Conservation (phyloP, 257 asterid genomes). For the Echium plantagineum region DNA sequence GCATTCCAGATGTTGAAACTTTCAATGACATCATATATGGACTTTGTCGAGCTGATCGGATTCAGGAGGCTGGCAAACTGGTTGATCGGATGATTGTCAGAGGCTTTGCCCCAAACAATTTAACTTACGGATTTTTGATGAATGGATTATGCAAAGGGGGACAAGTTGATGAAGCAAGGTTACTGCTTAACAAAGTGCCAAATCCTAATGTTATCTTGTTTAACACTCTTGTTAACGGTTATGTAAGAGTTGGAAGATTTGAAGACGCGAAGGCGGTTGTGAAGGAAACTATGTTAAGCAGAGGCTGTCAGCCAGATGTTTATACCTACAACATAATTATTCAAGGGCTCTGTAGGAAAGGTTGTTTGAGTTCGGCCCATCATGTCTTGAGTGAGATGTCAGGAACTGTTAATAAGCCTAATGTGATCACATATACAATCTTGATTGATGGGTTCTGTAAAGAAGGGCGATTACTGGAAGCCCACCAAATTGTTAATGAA, state of each 20-base stretch:
- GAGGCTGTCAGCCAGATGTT: slow-evolving; percentile 52
- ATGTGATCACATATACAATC: slow-evolving; percentile 60
- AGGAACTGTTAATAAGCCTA: slow-evolving; percentile 40
- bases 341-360: slow-evolving; percentile 69
- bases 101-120: slow-evolving; percentile 57
- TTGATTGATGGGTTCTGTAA: slow-evolving; percentile 68
- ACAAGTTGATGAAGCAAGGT: slow-evolving; percentile 54
- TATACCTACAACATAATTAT: slow-evolving; percentile 68
- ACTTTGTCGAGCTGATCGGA: slow-evolving; percentile 60
- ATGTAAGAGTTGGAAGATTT: slow-evolving; percentile 28
- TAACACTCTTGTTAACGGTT: slow-evolving; percentile 69
- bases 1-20: slow-evolving; percentile 71
- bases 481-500: slow-evolving; percentile 36
- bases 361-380: slow-evolving; percentile 50
- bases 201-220: slow-evolving; percentile 39
- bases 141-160: slow-evolving; percentile 62
- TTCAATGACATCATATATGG: slow-evolving; percentile 74
- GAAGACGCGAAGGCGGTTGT: slow-evolving; percentile 69
- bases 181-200: slow-evolving; percentile 52
- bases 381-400: slow-evolving; percentile 41
- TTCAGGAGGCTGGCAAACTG: slow-evolving; percentile 79
- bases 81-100: slow-evolving; percentile 81
- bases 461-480: slow-evolving; percentile 56
- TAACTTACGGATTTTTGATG: slow-evolving; percentile 79
- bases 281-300: slow-evolving; percentile 28